These are phyloP conservation scores for Dissoconium aciculare DNA, from an alignment of 2,329 filamentous ascomycete genomes.

Conservation along the genomic window DNA sequence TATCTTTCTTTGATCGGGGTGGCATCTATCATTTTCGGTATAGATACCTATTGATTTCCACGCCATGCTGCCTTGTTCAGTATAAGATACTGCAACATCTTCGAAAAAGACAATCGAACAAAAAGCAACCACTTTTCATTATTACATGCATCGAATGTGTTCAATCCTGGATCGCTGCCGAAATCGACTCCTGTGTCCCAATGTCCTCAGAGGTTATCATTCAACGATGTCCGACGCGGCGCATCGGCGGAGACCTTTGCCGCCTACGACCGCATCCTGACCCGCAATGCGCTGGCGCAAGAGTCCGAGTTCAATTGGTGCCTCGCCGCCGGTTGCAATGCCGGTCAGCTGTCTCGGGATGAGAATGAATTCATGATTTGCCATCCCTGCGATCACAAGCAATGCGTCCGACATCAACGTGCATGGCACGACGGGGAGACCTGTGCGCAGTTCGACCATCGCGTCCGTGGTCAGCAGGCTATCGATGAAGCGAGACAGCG, in stretches of 20 bases:
- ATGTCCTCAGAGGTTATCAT: conserved; percentile 32
- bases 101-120: too few relatives aligned
- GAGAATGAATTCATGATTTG: conserved; percentile 30
- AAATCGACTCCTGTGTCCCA: conserved; percentile 30
- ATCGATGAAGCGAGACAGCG: too few relatives aligned
- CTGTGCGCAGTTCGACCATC: conserved; percentile 27
- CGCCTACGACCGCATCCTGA: conserved; percentile 33
- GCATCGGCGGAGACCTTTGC: conserved; percentile 32
- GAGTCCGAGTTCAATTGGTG: conserved; percentile 40
- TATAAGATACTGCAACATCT: too few relatives aligned
- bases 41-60: too few relatives aligned
- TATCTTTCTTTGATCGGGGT: too few relatives aligned
- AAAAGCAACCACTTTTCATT: too few relatives aligned
- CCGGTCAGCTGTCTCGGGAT: conserved; percentile 33
- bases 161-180: conserved; percentile 25
- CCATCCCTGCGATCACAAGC: conserved; percentile 21
- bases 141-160: conserved; percentile 28
- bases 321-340: conserved; percentile 33
- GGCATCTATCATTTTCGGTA: too few relatives aligned
- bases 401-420: conserved; percentile 24
- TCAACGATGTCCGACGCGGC: conserved; percentile 33
- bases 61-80: too few relatives aligned
- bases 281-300: conserved; percentile 31
- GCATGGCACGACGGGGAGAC: conserved; percentile 28
- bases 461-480: conserved; percentile 15